phyloP scores from a whole-genome alignment of 768 basidiomycete genomes.

The Termitomyces sp. region DNA sequence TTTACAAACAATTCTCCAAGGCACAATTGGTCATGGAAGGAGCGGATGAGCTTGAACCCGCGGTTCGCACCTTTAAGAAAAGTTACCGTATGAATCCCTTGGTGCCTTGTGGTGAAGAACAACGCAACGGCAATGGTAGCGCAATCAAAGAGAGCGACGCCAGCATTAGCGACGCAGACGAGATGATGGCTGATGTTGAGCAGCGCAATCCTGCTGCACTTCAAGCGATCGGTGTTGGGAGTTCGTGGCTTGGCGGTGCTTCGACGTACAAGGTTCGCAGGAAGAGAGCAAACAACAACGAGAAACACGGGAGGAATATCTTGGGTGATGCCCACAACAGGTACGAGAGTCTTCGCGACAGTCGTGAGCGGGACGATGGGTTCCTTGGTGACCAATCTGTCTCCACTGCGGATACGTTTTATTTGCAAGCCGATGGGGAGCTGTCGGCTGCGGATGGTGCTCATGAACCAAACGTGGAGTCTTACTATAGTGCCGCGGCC shows the following conservation, averaged over 20 bases:
- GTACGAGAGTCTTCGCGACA: slow-evolving; percentile 20
- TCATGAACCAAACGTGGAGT: slow-evolving; percentile 28
- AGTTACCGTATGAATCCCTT: slow-evolving; percentile 8
- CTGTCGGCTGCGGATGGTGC: slow-evolving; percentile 33
- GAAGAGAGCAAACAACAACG: slow-evolving; percentile 47
- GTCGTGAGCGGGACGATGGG: slow-evolving; percentile 23
- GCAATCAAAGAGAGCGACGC: slow-evolving; percentile 24
- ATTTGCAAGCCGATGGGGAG: slow-evolving; percentile 58
- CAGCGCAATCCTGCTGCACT: slow-evolving; percentile 17
- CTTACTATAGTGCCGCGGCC: slow-evolving; percentile 27
- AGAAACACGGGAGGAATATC: slow-evolving; percentile 30
- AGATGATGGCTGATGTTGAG: slow-evolving; percentile 20
- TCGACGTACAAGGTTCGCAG: slow-evolving; percentile 88
- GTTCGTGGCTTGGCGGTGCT: slow-evolving; percentile 80
- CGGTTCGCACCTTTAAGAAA: too few species aligned
- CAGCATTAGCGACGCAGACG: slow-evolving; percentile 22
- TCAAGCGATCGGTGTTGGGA: slow-evolving; percentile 42
- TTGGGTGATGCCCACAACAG: slow-evolving; percentile 14
- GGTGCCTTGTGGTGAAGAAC: slow-evolving; percentile 1
- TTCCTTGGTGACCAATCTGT: slow-evolving; percentile 26
- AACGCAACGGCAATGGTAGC: slow-evolving; percentile 17
- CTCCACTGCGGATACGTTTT: slow-evolving; percentile 65
- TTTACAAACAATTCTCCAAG: slow-evolving; percentile 85
- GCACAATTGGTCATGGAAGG: too few species aligned
- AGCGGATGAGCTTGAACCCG: too few species aligned